phyloP scores from a whole-genome alignment of 148 eudicot genomes.

The Pharnaceum exiguum region DNA sequence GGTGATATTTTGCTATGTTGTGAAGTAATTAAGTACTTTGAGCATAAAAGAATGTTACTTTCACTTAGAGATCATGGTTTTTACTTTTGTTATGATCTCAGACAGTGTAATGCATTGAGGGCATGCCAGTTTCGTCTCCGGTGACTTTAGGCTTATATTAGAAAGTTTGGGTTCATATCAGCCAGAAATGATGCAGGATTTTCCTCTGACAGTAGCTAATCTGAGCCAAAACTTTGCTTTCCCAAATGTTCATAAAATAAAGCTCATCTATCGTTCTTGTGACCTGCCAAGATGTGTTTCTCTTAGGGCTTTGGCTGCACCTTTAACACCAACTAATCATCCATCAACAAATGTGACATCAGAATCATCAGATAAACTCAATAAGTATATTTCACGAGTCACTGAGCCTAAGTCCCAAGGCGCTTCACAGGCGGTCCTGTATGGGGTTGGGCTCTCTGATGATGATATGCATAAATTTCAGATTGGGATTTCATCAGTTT shows the following conservation, averaged over 20 bases:
- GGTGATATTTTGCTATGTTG: too few species aligned
- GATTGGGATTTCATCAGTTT: conserved; percentile 62
- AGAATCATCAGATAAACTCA: conserved; percentile 25
- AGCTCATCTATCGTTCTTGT: not conserved
- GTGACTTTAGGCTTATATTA: too few species aligned
- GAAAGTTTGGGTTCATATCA: not conserved
- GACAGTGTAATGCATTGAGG: too few species aligned
- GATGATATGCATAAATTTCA: conserved; percentile 44
- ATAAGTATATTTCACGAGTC: conserved; percentile 66
- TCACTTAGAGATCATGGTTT: too few species aligned
- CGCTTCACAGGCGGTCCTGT: conserved; percentile 70
- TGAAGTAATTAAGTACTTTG: too few species aligned
- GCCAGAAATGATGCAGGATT: not conserved
- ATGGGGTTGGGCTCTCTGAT: conserved; percentile 49
- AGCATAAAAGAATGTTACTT: too few species aligned
- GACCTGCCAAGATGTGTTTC: conserved; percentile 4
- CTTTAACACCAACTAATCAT: conserved; percentile 4
- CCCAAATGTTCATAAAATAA: not conserved
- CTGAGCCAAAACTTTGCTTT: not conserved
- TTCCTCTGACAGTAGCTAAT: not conserved
- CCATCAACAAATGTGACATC: not conserved
- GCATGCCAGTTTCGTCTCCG: too few species aligned
- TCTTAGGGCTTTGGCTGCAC: not conserved
- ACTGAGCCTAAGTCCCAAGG: conserved; percentile 78
- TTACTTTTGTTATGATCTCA: too few species aligned